Conservation (phyloP, 257 asterid species). For the Solanum lignicaule region DNA sequence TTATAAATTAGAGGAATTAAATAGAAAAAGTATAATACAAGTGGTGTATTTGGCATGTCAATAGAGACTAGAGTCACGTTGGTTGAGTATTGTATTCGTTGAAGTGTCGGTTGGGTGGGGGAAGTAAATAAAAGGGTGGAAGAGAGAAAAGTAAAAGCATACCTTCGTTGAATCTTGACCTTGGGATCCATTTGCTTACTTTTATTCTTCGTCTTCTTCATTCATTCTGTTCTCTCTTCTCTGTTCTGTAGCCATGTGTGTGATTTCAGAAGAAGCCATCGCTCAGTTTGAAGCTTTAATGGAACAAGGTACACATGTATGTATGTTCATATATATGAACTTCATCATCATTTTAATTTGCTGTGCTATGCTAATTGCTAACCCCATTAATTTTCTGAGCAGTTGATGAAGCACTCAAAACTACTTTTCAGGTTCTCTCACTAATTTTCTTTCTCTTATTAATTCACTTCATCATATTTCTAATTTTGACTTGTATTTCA, state of each 20-base stretch:
- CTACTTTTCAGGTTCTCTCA: slow-evolving; percentile 42
- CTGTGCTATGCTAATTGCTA: neutral
- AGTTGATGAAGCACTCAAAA: slow-evolving; percentile 51
- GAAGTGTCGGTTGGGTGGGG: neutral
- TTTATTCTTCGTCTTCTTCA: neutral
- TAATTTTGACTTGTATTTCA: neutral
- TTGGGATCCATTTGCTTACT: neutral
- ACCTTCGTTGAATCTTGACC: slow-evolving; percentile 40
- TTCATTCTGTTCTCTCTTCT: neutral
- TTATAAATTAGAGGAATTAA: too few relatives aligned
- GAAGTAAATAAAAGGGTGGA: neutral
- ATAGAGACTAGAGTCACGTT: neutral
- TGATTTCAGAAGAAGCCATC: slow-evolving; percentile 57
- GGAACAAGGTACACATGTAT: slow-evolving; percentile 33
- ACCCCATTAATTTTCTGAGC: slow-evolving; percentile 5
- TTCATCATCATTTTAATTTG: neutral
- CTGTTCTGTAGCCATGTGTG: slow-evolving; percentile 26
- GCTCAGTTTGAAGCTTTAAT: slow-evolving; percentile 42
- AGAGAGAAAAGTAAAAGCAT: neutral
- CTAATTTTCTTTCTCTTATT: neutral
- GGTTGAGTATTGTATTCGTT: neutral
- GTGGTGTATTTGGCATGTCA: neutral
- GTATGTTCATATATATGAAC: neutral
- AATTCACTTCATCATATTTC: neutral
- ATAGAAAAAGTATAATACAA: neutral